Evolutionary conservation across 176 grass and related monocot genomes (phyloP).

Genomic region (Aegilops tauschii): DNA sequence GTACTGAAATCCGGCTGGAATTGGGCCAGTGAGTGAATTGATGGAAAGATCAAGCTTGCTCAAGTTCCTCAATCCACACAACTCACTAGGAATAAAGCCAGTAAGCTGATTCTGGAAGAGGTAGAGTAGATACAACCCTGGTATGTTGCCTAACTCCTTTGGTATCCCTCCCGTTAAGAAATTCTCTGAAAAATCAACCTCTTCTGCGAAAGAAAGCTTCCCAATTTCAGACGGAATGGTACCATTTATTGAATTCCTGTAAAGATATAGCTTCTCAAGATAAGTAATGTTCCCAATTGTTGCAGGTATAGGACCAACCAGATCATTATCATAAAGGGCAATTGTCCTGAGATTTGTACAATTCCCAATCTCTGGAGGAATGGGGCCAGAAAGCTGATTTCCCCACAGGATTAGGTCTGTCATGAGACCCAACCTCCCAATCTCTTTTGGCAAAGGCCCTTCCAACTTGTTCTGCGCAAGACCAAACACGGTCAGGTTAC

Average conservation of each 20-base stretch:
- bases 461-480: conserved; percentile 90
- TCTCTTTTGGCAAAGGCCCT: conserved; percentile 69
- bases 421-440: conserved; percentile 62
- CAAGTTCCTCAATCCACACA: conserved; percentile 72
- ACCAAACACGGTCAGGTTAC: conserved; percentile 66
- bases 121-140: conserved; percentile 67
- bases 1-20: conserved; percentile 83
- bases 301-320: conserved; percentile 69
- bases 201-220: conserved; percentile 53
- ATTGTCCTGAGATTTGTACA: conserved; percentile 65
- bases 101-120: conserved; percentile 92
- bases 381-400: conserved; percentile 68
- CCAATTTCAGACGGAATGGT: conserved; percentile 77
- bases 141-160: conserved; percentile 65
- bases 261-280: conserved; percentile 76
- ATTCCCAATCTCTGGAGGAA: conserved; percentile 83
- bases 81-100: conserved; percentile 66
- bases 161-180: conserved; percentile 76
- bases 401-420: conserved; percentile 79
- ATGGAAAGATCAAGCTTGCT: conserved; percentile 96
- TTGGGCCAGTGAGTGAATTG: conserved; percentile 74
- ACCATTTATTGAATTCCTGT: conserved; percentile 84
- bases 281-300: conserved; percentile 66
- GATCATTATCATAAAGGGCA: conserved; percentile 82
- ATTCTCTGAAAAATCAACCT: conserved; percentile 99